Percentiles rank a stretch among this genome's conserved stretches.
phyloP scores from a whole-genome alignment of 139 green algal species.

The Chlorella sp. region DNA sequence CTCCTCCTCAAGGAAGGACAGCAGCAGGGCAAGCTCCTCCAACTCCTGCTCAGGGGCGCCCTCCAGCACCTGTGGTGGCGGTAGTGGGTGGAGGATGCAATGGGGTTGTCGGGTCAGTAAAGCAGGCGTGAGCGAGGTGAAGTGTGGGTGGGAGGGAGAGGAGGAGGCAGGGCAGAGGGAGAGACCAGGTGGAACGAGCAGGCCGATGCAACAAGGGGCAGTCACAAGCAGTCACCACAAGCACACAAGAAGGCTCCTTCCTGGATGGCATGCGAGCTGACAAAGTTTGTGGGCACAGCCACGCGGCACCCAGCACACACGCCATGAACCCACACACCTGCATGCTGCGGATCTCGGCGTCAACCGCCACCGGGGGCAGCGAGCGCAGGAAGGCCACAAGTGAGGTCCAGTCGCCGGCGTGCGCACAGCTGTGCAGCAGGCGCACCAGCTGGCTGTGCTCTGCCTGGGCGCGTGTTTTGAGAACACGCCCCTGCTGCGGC shows the following conservation, averaged over 20 bases:
- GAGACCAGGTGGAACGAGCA: not conserved
- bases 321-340: conserved; percentile 52
- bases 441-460: conserved; percentile 19
- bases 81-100: not conserved
- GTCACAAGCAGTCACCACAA: not conserved
- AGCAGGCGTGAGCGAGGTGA: not conserved
- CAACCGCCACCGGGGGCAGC: conserved; percentile 66
- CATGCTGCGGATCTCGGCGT: conserved; percentile 79
- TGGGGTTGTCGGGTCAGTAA: not conserved
- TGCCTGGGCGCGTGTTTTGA: not conserved
- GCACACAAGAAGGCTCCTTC: no score
- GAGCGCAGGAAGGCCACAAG: conserved; percentile 58
- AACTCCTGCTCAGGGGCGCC: conserved; percentile 47
- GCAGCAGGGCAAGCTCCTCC: conserved; percentile 68
- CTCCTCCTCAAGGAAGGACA: conserved; percentile 70
- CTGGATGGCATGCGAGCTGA: no score
- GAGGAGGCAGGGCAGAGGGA: not conserved
- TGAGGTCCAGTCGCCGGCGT: conserved; percentile 52
- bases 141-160: not conserved
- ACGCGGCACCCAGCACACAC: not conserved
- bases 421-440: conserved; percentile 47
- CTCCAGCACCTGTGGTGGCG: conserved; percentile 36
- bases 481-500: conserved; percentile 11
- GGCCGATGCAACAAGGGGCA: not conserved
- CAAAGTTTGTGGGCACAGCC: no score